Evolutionary conservation across 225 moss, liverwort and hornwort genomes (phyloP), one percentile per base, ranked within the genome.

Genomic region (Bryoerythrophyllum caledonicum): DNA sequence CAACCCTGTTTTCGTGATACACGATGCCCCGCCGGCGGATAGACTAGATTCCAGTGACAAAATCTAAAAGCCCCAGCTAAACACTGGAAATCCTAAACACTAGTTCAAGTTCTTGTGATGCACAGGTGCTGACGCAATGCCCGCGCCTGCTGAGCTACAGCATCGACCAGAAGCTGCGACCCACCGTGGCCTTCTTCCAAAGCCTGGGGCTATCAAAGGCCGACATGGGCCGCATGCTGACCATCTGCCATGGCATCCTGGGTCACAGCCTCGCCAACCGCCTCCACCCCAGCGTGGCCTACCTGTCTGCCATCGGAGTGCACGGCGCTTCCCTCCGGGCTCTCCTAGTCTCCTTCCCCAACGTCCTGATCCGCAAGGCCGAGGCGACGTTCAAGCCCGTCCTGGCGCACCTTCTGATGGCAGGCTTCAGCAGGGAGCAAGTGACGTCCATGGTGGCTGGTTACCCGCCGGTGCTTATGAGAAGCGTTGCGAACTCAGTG

Each of bases 81-180:
- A 65, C 34, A 49, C 51, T 46, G 20, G 20, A 48, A 49, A 49
- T 17, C 15, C 2, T 13, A 37, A 41, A 40, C 10, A 19, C 28
- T 27, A 6, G 66, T 60, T 19, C 34, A 40, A n/a, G 1, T 43
- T 44, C 20, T 38, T 6, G 8, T 68, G n/a, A 17, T 44, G 52
- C 10, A 2, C 60, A 82, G 82, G 78, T 82, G 32, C 54, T 89
- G 38, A 71, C 87, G 12, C 85, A 83, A n/a, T 91, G 91, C 68
- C 89, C 89, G 28, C 83, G 89, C 54, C 80, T 91, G 26, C 59
- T 87, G 28, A 91, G 89, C 76, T 91, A 89, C 77, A 89, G 89
- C 85, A 86, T 91, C 10, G 89, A 91, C 16, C 60, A 83, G 75
- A 91, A 91, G 80, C 53, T 91, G 75, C 78, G 54, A 16, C 89